A percentile compares a stretch with the other conserved stretches of the same genome.
Conservation (phyloP, 2,329 filamentous ascomycete species). For the Blastomyces silverae region DNA sequence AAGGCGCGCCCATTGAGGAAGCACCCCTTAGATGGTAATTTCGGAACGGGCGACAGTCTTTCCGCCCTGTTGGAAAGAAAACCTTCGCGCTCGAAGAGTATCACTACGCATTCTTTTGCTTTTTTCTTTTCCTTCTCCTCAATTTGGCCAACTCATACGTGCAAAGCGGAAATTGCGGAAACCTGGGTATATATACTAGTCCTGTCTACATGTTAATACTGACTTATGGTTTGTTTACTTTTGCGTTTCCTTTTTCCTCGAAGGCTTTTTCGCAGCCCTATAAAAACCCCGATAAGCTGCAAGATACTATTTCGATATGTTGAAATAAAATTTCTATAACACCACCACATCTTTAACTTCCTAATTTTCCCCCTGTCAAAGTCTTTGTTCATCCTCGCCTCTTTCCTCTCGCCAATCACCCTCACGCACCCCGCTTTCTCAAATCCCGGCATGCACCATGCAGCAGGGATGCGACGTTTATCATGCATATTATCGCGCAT, state of each 20-base stretch:
- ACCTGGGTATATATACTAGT: background rate
- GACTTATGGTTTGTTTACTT: background rate
- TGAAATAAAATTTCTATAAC: too few species aligned
- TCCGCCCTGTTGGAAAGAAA: background rate
- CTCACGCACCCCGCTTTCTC: background rate
- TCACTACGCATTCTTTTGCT: background rate
- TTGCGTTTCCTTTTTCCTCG: background rate
- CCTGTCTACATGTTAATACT: background rate
- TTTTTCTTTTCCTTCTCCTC: background rate
- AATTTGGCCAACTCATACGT: background rate
- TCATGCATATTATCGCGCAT: background rate
- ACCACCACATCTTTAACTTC: background rate
- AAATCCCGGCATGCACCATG: background rate
- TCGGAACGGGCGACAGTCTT: background rate
- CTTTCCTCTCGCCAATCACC: too few species aligned
- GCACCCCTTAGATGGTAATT: background rate
- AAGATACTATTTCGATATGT: background rate
- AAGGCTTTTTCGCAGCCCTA: background rate
- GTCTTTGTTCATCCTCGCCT: background rate
- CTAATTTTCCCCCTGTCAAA: background rate
- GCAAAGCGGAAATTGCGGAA: background rate
- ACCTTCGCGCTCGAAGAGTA: background rate
- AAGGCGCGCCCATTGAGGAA: background rate
- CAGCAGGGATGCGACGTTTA: background rate
- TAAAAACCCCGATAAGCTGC: background rate